A percentile compares a stretch with the other conserved stretches of the same genome.
Evolutionary conservation across 2,329 filamentous ascomycete species (phyloP).

Genomic region (Cordyceps javanica): DNA sequence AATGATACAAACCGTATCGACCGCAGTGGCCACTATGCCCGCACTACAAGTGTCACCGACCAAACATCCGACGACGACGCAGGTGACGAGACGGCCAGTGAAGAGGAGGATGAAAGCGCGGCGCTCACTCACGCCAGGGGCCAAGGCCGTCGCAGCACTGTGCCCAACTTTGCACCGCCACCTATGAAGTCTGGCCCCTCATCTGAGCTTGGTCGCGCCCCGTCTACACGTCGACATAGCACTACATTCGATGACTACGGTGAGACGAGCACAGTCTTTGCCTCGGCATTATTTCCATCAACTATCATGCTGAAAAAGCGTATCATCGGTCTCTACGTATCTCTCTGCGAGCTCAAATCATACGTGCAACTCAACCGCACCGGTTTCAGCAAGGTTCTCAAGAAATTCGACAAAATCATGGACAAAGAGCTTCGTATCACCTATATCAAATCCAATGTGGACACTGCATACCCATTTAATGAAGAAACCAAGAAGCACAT

Average conservation of each 20-base stretch:
- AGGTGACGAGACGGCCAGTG: conserved; percentile 57
- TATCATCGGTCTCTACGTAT: conserved; percentile 80
- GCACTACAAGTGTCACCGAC: conserved; percentile 33
- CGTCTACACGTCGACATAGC: conserved; percentile 56
- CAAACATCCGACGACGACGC: conserved; percentile 50
- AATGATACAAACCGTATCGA: conserved; percentile 19
- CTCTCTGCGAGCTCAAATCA: conserved; percentile 90
- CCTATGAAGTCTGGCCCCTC: conserved; percentile 56
- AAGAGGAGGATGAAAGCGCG: conserved; percentile 56
- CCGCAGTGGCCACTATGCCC: conserved; percentile 19
- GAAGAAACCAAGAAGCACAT: conserved; percentile 64
- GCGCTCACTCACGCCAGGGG: conserved; percentile 42
- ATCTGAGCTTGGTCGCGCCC: conserved; percentile 43
- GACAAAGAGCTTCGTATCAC: conserved; percentile 70
- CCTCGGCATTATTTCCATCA: conserved; percentile 56
- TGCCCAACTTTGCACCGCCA: conserved; percentile 31
- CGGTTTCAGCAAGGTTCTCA: conserved; percentile 91
- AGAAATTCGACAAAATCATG: conserved; percentile 97
- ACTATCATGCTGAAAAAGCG: conserved; percentile 89
- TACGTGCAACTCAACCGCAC: conserved; percentile 95
- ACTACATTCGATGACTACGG: conserved; percentile 69
- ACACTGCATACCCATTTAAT: conserved; percentile 75
- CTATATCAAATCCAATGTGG: conserved; percentile 71
- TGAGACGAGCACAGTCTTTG: conserved; percentile 58
- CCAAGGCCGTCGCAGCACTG: conserved; percentile 29